Evolutionary conservation across 495 filamentous ascomycete species (phyloP), one percentile per base, ranked within the genome.

Genomic region (Annulohypoxylon moriforme): DNA sequence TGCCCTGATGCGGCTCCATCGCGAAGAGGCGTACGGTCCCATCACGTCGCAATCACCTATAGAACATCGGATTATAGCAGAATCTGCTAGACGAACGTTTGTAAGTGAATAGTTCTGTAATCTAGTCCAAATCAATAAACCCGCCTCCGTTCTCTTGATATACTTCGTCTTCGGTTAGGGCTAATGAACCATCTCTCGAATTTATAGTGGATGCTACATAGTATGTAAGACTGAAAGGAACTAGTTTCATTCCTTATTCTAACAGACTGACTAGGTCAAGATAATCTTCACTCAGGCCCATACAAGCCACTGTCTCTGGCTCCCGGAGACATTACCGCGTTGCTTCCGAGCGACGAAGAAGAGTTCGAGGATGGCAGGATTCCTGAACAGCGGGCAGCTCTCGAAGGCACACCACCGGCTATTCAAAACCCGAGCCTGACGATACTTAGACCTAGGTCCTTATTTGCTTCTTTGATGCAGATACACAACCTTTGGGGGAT

Each of bases 391-490:
- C 83, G 85, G 20, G 84, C 85, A n/a, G 85, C 82, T 7, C 82
- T 86, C 8, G 81, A 84, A 22, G 83, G 81, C 36, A 86, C 84
- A 1, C 80, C 79, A 0, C 82, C 85, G 0, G 85, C 83, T 4
- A 58, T 81, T 16, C 76, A 77, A 29, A 77, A 85, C n/a, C 82
- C 85, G 0, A 71, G 64, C 9, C 81, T 85, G 7, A 74, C 79
- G 33, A 72, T 73, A 25, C 77, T 81, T 14, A 71, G 76, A 40
- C 76, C 81, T 16, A 71, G 83, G 31, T 84, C 84, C 4, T 62
- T 86, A 2, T 85, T 86, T 67, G 85, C 85, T 7, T 79, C 82
- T 0, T 75, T 85, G 9, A 85, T 86, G 64, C 84, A 86, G 59
- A 77, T 76, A 1, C 84, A 86, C 60, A 78, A 82, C 62, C 76